Evolutionary conservation across 768 basidiomycete genomes (phyloP).

Genomic region (Mycena vitilis): DNA sequence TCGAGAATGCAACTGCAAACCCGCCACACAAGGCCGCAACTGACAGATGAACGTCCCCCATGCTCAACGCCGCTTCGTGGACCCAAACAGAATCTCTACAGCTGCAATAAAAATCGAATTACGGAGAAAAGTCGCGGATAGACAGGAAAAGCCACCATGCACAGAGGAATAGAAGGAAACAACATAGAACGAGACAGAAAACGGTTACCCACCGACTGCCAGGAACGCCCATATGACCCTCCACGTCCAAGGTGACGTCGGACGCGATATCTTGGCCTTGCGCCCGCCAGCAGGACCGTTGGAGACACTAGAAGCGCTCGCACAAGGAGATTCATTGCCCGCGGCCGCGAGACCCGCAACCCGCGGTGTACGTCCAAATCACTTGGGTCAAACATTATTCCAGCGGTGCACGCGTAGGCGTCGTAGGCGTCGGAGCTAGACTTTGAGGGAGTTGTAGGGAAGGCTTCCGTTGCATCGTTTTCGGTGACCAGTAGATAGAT

Average conservation of each 20-base stretch:
- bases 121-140: no score
- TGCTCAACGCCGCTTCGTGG: no score
- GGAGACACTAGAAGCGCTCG: slow-evolving; percentile 29
- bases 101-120: no score
- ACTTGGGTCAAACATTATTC: slow-evolving; percentile 59
- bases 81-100: no score
- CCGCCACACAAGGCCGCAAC: no score
- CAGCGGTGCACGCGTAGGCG: slow-evolving; percentile 37
- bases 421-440: slow-evolving; percentile 13
- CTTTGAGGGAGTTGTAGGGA: slow-evolving; percentile 16
- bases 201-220: slow-evolving; percentile 59
- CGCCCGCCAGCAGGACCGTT: slow-evolving; percentile 42
- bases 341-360: background rate
- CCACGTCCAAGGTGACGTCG: no score
- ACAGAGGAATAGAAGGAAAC: background rate
- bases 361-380: slow-evolving; percentile 53
- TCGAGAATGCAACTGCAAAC: no score
- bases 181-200: background rate
- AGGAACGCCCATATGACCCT: slow-evolving; percentile 52
- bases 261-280: slow-evolving; percentile 86
- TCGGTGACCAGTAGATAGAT: no score
- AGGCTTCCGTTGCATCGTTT: background rate
- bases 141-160: no score
- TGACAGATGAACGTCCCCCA: no score
- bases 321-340: slow-evolving; percentile 17